Evolutionary conservation across 148 eudicot species (phyloP).

Genomic region (Limonium bicolor): DNA sequence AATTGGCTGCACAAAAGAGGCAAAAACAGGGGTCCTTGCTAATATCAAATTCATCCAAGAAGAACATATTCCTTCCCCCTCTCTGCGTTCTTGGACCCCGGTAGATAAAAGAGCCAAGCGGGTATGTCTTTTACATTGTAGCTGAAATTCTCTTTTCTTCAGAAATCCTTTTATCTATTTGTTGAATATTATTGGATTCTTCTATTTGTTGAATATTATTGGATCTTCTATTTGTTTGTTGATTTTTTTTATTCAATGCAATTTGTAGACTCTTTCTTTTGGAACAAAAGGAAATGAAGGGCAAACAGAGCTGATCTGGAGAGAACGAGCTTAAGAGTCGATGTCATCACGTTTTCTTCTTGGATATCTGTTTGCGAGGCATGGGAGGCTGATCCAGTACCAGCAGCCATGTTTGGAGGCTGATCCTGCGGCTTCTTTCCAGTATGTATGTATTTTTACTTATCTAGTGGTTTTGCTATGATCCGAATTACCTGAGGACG

Average conservation of each 20-base stretch:
- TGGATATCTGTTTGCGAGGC: too few species aligned
- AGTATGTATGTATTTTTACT: too few species aligned
- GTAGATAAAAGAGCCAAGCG: constrained; percentile 68
- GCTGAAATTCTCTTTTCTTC: constrained; percentile 1
- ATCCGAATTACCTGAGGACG: too few species aligned
- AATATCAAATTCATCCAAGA: constrained; percentile 21
- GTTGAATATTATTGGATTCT: too few species aligned
- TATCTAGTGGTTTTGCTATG: too few species aligned
- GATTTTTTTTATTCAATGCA: background rate
- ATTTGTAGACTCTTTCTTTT: constrained; percentile 58
- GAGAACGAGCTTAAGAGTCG: too few species aligned
- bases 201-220: too few species aligned
- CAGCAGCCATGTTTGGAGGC: too few species aligned
- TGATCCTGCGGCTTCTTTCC: too few species aligned
- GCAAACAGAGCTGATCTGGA: constrained; percentile 82
- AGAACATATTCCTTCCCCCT: constrained; percentile 27
- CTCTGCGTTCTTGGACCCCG: constrained; percentile 44
- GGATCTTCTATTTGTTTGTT: background rate
- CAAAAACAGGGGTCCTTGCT: constrained; percentile 28
- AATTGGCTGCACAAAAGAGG: constrained; percentile 26
- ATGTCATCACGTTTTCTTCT: too few species aligned
- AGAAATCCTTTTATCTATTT: too few species aligned
- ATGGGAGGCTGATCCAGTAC: too few species aligned
- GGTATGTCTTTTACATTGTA: constrained; percentile 31
- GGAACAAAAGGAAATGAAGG: constrained; percentile 53